These are phyloP conservation scores for Aspergillus steynii DNA, from an alignment of 495 filamentous ascomycete species.

Conservation along the genomic window DNA sequence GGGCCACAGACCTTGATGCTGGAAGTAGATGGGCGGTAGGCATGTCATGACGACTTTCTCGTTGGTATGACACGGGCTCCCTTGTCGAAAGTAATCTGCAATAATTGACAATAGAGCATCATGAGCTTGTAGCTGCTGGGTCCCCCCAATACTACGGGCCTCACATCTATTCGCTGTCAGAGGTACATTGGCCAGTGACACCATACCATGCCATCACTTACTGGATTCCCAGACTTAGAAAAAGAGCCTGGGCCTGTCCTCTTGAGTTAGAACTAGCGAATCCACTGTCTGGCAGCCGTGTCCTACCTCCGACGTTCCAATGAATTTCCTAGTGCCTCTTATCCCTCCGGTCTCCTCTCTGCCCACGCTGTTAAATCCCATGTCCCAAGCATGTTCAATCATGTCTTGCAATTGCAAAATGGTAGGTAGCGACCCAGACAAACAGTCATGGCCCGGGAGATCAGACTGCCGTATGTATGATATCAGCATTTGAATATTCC, in stretches of 20 bases:
- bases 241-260: conserved; percentile 74
- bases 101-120: conserved; percentile 63
- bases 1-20: conserved; percentile 64
- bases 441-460: conserved; percentile 56
- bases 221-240: conserved; percentile 67
- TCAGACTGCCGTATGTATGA: conserved; percentile 69
- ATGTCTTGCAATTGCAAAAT: conserved; percentile 84
- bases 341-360: conserved; percentile 86
- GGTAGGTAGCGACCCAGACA: conserved; percentile 65
- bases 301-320: conserved; percentile 87
- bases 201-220: conserved; percentile 33
- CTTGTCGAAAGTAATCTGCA: conserved; percentile 70
- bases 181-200: neutral
- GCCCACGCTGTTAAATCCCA: conserved; percentile 73
- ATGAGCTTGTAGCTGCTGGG: conserved; percentile 46
- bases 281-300: neutral
- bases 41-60: conserved; percentile 65
- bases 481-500: conserved; percentile 93
- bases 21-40: conserved; percentile 85
- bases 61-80: conserved; percentile 31
- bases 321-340: conserved; percentile 86
- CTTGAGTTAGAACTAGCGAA: conserved; percentile 11
- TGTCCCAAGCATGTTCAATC: conserved; percentile 90
- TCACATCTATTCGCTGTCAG: conserved; percentile 43
- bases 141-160: conserved; percentile 48